These are phyloP conservation scores for Heritiera littoralis DNA, from an alignment of 345 rosid genomes.

Conservation along the genomic window DNA sequence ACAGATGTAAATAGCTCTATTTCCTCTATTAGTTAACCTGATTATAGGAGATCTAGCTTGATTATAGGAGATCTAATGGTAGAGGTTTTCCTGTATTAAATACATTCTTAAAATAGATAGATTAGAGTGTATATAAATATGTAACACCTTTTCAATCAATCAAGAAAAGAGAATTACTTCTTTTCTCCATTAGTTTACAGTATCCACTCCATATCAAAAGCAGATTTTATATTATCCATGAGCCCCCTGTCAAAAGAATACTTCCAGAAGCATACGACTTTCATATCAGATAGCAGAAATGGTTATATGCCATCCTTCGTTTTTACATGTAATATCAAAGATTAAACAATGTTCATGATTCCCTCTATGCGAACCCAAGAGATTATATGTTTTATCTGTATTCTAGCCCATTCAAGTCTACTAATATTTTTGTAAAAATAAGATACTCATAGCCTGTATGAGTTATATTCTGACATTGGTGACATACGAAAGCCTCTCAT, in stretches of 20 bases:
- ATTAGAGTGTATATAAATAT: too few relatives aligned
- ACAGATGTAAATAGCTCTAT: too few relatives aligned
- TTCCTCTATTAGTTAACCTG: too few relatives aligned
- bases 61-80: too few relatives aligned
- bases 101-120: too few relatives aligned
- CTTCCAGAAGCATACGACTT: neutral
- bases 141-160: too few relatives aligned
- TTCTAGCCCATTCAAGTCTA: neutral
- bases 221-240: neutral
- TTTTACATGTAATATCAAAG: neutral
- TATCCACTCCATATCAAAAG: neutral
- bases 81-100: too few relatives aligned
- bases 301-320: neutral
- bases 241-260: neutral
- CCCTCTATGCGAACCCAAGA: neutral
- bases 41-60: too few relatives aligned
- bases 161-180: too few relatives aligned
- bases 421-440: neutral
- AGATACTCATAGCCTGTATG: neutral
- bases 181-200: too few relatives aligned
- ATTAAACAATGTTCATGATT: neutral
- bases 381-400: neutral
- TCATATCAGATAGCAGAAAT: conserved; percentile 4
- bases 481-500: neutral
- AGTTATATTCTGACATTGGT: neutral